Percentiles rank a stretch among this genome's conserved stretches.
Evolutionary conservation across 306 rosid species (phyloP).

Genomic region (Gastrolobium villosum): DNA sequence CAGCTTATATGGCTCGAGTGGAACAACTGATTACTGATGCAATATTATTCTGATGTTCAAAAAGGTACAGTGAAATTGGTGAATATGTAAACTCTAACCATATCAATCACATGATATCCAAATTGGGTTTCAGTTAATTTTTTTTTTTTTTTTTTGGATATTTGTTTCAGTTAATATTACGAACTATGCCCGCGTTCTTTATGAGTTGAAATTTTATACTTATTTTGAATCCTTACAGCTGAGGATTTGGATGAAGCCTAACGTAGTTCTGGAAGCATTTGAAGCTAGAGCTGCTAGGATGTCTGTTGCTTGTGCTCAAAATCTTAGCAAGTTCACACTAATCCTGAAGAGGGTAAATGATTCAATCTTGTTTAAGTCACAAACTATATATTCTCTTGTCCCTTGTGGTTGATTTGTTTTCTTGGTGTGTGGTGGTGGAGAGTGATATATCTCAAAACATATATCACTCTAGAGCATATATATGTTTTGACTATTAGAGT

Average conservation of each 20-base stretch:
- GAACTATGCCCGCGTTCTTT: neutral
- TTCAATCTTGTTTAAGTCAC: slow-evolving; percentile 24
- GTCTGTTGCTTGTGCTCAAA: slow-evolving; percentile 81
- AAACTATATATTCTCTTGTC: slow-evolving; percentile 7
- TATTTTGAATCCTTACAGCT: slow-evolving; percentile 62
- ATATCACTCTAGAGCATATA: too few species aligned
- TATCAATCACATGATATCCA: slow-evolving; percentile 14
- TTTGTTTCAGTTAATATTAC: neutral
- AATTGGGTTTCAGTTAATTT: neutral
- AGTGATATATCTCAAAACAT: too few species aligned
- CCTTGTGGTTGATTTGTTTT: slow-evolving; percentile 13
- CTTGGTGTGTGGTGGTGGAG: neutral
- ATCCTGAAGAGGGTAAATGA: slow-evolving; percentile 82
- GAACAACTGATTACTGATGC: slow-evolving; percentile 64
- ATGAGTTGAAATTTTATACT: slow-evolving; percentile 38
- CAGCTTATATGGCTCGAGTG: slow-evolving; percentile 76
- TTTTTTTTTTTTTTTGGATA: too few species aligned
- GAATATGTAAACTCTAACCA: neutral
- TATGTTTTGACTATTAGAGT: neutral
- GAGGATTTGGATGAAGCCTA: slow-evolving; percentile 94
- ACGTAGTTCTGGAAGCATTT: slow-evolving; percentile 74
- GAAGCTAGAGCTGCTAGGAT: slow-evolving; percentile 91
- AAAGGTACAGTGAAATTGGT: slow-evolving; percentile 57
- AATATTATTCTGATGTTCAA: slow-evolving; percentile 64
- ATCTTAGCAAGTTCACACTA: slow-evolving; percentile 68